These are phyloP conservation scores for Coemansia furcata DNA, from an alignment of 192 early-diverging fungal genomes.

Conservation along the genomic window DNA sequence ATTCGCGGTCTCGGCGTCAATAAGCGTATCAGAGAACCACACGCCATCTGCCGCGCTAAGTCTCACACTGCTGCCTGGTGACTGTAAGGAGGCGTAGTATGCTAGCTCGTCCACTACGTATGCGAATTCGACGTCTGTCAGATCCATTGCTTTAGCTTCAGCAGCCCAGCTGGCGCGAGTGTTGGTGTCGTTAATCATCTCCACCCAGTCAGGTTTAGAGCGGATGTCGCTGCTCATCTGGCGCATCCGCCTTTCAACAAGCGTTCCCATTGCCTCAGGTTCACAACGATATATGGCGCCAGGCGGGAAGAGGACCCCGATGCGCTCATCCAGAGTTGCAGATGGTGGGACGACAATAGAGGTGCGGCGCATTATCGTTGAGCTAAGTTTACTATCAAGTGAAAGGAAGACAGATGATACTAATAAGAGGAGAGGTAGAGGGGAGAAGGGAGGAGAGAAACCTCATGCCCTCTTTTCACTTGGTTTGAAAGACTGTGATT, in stretches of 20 bases:
- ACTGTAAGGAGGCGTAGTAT: conserved; percentile 7
- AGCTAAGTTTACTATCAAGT: not conserved
- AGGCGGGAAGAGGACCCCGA: not conserved
- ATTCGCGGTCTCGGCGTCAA: conserved; percentile 5
- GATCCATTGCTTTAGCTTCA: not conserved
- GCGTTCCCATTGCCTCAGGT: not conserved
- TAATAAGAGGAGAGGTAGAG: not conserved
- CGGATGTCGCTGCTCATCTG: conserved; percentile 23
- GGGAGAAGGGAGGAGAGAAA: too few relatives aligned
- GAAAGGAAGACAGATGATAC: not conserved
- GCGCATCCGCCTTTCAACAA: not conserved
- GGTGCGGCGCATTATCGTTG: not conserved
- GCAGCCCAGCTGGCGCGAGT: conserved; percentile 19
- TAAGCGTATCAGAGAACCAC: conserved; percentile 17
- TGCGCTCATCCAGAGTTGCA: not conserved
- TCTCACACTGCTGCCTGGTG: not conserved
- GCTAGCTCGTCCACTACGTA: conserved; percentile 29
- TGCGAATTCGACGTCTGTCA: conserved; percentile 10
- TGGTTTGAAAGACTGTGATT: too few relatives aligned
- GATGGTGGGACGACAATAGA: not conserved
- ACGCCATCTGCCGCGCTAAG: conserved; percentile 25
- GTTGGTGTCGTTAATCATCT: conserved; percentile 23
- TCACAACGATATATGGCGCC: not conserved
- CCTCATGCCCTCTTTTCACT: too few relatives aligned
- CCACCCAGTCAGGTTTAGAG: conserved; percentile 41